phyloP scores from a whole-genome alignment of 2,329 filamentous ascomycete genomes.

The Penicillium capsulatum region DNA sequence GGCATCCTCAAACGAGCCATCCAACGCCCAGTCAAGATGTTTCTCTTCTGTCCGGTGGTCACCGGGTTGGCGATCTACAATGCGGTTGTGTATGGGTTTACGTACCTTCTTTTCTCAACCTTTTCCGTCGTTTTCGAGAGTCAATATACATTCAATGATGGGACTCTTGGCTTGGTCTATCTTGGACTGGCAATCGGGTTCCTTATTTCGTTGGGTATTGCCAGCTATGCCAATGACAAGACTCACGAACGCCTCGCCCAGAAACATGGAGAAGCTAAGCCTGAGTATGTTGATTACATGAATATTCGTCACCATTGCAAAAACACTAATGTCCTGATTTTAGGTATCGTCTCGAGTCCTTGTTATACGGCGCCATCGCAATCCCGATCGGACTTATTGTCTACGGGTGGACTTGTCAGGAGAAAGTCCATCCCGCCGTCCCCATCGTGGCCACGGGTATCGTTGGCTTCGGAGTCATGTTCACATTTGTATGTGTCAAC shows the following conservation, averaged over 20 bases:
- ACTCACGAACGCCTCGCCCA: constrained; percentile 1
- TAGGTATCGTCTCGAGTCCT: constrained; percentile 24
- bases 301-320: no score
- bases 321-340: background rate
- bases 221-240: constrained; percentile 5
- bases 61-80: constrained; percentile 7
- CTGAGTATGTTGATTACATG: constrained; percentile 5
- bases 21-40: constrained; percentile 9
- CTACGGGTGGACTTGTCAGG: constrained; percentile 29
- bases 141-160: constrained; percentile 7
- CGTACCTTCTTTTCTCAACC: constrained; percentile 14
- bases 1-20: constrained; percentile 3
- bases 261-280: constrained; percentile 7
- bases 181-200: constrained; percentile 12
- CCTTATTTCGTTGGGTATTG: constrained; percentile 6
- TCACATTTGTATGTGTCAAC: constrained; percentile 8
- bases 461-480: constrained; percentile 10
- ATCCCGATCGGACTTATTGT: constrained; percentile 28
- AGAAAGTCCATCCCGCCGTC: constrained; percentile 3
- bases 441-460: constrained; percentile 7
- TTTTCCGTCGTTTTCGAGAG: constrained; percentile 11
- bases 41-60: constrained; percentile 8
- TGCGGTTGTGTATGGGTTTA: constrained; percentile 13
- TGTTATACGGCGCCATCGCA: constrained; percentile 21
- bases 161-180: constrained; percentile 8